Evolutionary conservation across 1,139 yeast genomes (phyloP), one percentile per base, ranked within the genome.

Genomic region (Debaryomyces singareniensis): DNA sequence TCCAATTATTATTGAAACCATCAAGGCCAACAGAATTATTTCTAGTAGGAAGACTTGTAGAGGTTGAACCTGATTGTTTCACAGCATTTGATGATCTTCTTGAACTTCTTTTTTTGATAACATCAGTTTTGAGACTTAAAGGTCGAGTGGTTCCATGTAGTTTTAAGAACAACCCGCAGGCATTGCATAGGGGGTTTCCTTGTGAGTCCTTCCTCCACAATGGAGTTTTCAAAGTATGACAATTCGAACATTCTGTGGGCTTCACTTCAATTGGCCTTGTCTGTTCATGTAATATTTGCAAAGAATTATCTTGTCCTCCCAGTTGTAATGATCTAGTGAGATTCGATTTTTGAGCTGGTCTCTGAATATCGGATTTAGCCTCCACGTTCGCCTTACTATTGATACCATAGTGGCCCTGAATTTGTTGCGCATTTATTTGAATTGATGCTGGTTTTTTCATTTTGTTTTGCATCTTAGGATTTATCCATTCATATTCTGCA

Each of bases 101-200:
- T 3, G 73, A 64, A 34, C 63, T 67, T 42, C 80, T 56, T 45
- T 73, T 74, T 37, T 71, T 72, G 31, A 74, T 74, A 9, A 73
- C 74, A 40, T 74, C 80, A 0, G 78, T 72, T 40, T 74, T 74
- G 30, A 71, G 53, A 14, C 76, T 66, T 16, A 74, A 55, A 3
- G 80, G 80, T 29, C 80, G 53, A 38, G 73, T 70, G 2, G 76
- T 71, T 15, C 80, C 80, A 41, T 74, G 80, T 16, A 74, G 51
- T 39, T 74, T 74, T 33, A 67, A 58, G 42, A 73, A 74, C 23
- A 74, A 52, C 1, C 80, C 80, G 53, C 80, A 74, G 0, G 80
- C 80, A 43, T 74, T 74, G 46, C 80, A 74, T 10, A 74, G 53
- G 1, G 78, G 71, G 36, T 73, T 68, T 0, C 80, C 80, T 25